phyloP scores from a whole-genome alignment of 1,284 basidiomycete species.

The Malassezia caprae region DNA sequence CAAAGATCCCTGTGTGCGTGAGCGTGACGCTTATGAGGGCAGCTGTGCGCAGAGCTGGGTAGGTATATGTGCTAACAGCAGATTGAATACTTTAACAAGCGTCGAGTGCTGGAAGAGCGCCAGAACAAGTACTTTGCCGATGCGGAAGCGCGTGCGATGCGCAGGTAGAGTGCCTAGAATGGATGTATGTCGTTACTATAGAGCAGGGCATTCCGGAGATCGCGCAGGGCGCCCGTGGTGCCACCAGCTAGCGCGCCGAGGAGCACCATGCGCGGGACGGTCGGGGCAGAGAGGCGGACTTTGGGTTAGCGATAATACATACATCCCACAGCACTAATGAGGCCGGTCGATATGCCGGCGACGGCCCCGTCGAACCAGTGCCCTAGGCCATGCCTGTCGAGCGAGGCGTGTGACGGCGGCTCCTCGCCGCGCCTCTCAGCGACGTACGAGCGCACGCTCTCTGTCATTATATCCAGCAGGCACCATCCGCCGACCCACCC shows the following conservation, averaged over 20 bases:
- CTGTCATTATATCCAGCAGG: slow-evolving; percentile 21
- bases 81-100: slow-evolving; percentile 47
- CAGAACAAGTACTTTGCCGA: slow-evolving; percentile 36
- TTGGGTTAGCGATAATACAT: neutral
- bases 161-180: neutral
- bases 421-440: neutral
- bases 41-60: slow-evolving; percentile 46
- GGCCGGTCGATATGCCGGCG: slow-evolving; percentile 26
- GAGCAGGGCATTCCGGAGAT: slow-evolving; percentile 9
- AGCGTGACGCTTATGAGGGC: slow-evolving; percentile 32
- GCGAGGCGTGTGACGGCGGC: neutral
- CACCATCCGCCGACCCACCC: slow-evolving; percentile 35
- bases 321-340: slow-evolving; percentile 22
- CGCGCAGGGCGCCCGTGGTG: slow-evolving; percentile 11
- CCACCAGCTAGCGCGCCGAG: slow-evolving; percentile 14
- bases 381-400: slow-evolving; percentile 21
- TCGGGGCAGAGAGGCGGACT: slow-evolving; percentile 8
- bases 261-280: slow-evolving; percentile 8
- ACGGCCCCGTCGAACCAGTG: slow-evolving; percentile 35
- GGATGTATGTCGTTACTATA: slow-evolving; percentile 1
- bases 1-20: slow-evolving; percentile 34
- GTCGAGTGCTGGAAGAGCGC: slow-evolving; percentile 42
- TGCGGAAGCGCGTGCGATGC: slow-evolving; percentile 8
- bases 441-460: slow-evolving; percentile 1
- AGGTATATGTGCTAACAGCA: slow-evolving; percentile 20